phyloP scores from a whole-genome alignment of 306 rosid genomes.

The barrel medic (Medicago truncatula) region DNA sequence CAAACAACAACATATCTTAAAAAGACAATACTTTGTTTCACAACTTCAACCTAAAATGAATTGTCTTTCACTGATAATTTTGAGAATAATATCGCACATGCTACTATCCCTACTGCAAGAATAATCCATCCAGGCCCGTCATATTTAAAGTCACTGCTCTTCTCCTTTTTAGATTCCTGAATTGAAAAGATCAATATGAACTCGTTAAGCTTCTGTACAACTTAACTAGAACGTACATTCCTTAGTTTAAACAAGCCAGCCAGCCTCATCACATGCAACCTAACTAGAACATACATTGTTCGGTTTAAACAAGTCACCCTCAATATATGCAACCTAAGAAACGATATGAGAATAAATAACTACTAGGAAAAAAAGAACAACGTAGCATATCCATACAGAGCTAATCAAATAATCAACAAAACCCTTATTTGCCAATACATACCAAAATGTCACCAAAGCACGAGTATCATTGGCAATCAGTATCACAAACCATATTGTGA shows the following conservation, averaged over 20 bases:
- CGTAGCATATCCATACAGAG: neutral
- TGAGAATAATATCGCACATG: slow-evolving; percentile 57
- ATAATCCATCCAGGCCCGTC: slow-evolving; percentile 86
- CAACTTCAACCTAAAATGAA: slow-evolving; percentile 15
- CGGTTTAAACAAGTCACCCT: no score
- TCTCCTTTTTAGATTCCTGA: slow-evolving; percentile 69
- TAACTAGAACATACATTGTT: no score
- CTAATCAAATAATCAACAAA: neutral
- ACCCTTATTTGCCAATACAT: slow-evolving; percentile 12
- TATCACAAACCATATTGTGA: slow-evolving; percentile 24
- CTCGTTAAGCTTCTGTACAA: neutral
- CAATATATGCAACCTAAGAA: slow-evolving; percentile 9
- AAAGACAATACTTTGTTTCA: no score
- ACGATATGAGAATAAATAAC: neutral
- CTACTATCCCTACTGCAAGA: slow-evolving; percentile 71
- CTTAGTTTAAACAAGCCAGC: neutral
- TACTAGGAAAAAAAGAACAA: neutral
- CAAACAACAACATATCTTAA: no score
- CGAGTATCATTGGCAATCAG: slow-evolving; percentile 3
- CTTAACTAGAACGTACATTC: neutral
- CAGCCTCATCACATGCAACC: slow-evolving; percentile 9
- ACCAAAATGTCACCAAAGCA: neutral
- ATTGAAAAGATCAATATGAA: slow-evolving; percentile 6
- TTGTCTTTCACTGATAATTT: slow-evolving; percentile 37
- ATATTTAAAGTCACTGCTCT: slow-evolving; percentile 68